Evolutionary conservation across 768 basidiomycete species (phyloP).

Genomic region (Leccinum variicolor): DNA sequence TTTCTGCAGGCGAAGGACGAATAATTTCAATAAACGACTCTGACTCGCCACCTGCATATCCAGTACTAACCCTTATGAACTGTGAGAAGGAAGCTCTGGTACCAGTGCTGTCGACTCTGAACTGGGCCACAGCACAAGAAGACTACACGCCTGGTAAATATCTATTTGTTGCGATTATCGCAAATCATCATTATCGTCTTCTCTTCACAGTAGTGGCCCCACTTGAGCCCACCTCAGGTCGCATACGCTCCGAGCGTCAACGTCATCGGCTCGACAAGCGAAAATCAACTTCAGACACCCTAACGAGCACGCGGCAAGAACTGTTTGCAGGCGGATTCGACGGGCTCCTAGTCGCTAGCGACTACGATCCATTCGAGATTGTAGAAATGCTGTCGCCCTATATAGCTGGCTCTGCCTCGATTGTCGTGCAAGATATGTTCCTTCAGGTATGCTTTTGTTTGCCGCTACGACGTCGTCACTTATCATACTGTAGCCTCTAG

Average conservation of each 20-base stretch:
- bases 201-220: conserved; percentile 51
- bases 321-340: conserved; percentile 88
- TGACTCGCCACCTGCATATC: conserved; percentile 92
- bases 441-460: conserved; percentile 50
- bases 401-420: conserved; percentile 79
- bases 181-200: conserved; percentile 2
- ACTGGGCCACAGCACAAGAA: conserved; percentile 88
- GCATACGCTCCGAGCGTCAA: conserved; percentile 70
- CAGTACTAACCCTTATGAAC: conserved; percentile 83
- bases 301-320: conserved; percentile 69
- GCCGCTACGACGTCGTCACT: conserved; percentile 4
- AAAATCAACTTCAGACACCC: conserved; percentile 59
- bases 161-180: background rate
- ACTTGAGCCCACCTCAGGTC: conserved; percentile 52
- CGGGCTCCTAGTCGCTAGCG: conserved; percentile 78
- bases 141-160: conserved; percentile 63
- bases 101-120: conserved; percentile 62
- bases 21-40: conserved; percentile 83
- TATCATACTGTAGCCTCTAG: conserved; percentile 51
- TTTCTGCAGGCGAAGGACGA: conserved; percentile 63
- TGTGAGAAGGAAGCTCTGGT: conserved; percentile 56
- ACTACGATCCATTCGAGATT: conserved; percentile 84
- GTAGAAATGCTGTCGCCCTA: conserved; percentile 71
- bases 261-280: conserved; percentile 72
- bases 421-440: conserved; percentile 84